Evolutionary conservation across 495 filamentous ascomycete genomes (phyloP).

Genomic region (Penicillium macrosclerotiorum): DNA sequence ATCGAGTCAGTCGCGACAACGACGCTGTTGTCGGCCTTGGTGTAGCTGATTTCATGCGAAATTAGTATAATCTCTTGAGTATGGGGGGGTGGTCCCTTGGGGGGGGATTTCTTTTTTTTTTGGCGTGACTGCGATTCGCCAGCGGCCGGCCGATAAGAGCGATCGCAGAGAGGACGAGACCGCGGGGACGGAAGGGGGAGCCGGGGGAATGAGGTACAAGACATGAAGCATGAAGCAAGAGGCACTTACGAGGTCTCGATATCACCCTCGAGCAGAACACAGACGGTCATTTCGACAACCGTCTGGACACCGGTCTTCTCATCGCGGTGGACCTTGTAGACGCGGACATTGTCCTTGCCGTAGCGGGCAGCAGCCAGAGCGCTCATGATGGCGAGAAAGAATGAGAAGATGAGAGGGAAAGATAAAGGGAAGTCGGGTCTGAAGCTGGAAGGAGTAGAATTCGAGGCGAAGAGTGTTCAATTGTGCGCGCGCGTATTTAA

Average conservation of each 20-base stretch:
- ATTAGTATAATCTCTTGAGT: too few relatives aligned
- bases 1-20: constrained; percentile 96
- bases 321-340: constrained; percentile 88
- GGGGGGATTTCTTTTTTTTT: too few relatives aligned
- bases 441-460: not conserved
- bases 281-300: constrained; percentile 93
- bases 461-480: not conserved
- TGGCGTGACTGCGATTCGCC: not conserved
- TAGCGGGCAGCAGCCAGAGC: constrained; percentile 73
- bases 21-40: constrained; percentile 88
- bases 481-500: too few relatives aligned
- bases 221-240: not conserved
- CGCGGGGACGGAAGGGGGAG: too few relatives aligned
- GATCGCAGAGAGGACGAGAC: not conserved
- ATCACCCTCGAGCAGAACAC: constrained; percentile 82
- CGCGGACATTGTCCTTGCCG: constrained; percentile 97
- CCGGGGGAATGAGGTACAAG: too few relatives aligned
- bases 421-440: not conserved
- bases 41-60: constrained; percentile 60
- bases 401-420: constrained; percentile 1
- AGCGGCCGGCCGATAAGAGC: constrained; percentile 3
- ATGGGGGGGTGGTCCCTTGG: too few relatives aligned
- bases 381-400: constrained; percentile 22
- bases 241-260: constrained; percentile 77
- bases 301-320: constrained; percentile 71